Conservation (phyloP, 1,139 yeast genomes). For the Yamadazyma kanchanaburiensis region DNA sequence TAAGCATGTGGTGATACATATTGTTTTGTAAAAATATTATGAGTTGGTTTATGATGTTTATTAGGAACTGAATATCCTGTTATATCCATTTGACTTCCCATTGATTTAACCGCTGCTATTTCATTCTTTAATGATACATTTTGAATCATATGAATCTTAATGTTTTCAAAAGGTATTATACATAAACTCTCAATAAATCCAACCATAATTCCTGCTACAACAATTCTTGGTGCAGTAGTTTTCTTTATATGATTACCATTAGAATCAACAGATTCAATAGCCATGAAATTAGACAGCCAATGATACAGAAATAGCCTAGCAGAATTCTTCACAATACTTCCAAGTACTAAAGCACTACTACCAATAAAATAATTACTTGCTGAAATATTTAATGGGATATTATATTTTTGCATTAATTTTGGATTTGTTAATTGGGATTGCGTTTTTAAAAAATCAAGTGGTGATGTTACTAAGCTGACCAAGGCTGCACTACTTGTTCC, state of each 20-base stretch:
- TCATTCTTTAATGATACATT: slow-evolving; percentile 44
- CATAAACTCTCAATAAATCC: slow-evolving; percentile 79
- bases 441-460: slow-evolving; percentile 81
- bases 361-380: slow-evolving; percentile 61
- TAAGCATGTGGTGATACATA: slow-evolving; percentile 46
- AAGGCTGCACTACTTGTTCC: slow-evolving; percentile 75
- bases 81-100: slow-evolving; percentile 21
- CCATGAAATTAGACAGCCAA: slow-evolving; percentile 74
- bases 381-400: slow-evolving; percentile 39
- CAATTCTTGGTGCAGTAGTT: slow-evolving; percentile 67
- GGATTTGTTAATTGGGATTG: slow-evolving; percentile 57
- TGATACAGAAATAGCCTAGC: slow-evolving; percentile 75
- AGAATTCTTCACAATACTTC: slow-evolving; percentile 69
- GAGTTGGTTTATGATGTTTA: slow-evolving; percentile 25
- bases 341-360: slow-evolving; percentile 73
- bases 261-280: slow-evolving; percentile 40
- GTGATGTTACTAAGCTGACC: slow-evolving; percentile 73
- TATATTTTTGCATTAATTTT: slow-evolving; percentile 32
- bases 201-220: slow-evolving; percentile 83
- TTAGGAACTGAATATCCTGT: slow-evolving; percentile 20
- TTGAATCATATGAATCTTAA: slow-evolving; percentile 85
- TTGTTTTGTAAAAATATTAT: slow-evolving; percentile 28
- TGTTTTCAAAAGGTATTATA: slow-evolving; percentile 88
- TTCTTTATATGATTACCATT: slow-evolving; percentile 33
- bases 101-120: slow-evolving; percentile 18